phyloP scores from a whole-genome alignment of 2,329 filamentous ascomycete genomes.

The Apiospora malaysiana region DNA sequence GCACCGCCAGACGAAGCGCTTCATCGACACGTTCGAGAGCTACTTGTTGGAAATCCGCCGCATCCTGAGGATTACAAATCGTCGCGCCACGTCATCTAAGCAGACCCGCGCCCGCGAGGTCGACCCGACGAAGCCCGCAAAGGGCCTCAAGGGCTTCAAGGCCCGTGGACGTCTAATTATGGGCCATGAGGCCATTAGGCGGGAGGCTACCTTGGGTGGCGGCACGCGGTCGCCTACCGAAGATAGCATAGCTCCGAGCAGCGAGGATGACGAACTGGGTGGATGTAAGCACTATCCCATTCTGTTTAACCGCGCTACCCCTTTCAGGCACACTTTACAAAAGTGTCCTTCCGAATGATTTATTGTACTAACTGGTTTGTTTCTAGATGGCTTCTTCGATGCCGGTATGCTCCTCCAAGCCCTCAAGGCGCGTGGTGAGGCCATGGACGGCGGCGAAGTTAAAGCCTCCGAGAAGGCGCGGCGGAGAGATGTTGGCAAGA shows the following conservation, averaged over 20 bases:
- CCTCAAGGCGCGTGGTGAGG: conserved; percentile 73
- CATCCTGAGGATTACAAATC: conserved; percentile 72
- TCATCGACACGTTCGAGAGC: conserved; percentile 86
- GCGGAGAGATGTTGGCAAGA: conserved; percentile 75
- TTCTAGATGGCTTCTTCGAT: conserved; percentile 92
- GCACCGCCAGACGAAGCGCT: conserved; percentile 89
- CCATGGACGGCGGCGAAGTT: conserved; percentile 55
- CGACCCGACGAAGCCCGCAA: conserved; percentile 46
- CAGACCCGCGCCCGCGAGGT: conserved; percentile 61
- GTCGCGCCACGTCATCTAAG: conserved; percentile 48
- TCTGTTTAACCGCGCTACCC: conserved; percentile 7
- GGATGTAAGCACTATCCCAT: conserved; percentile 72
- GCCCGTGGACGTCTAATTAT: conserved; percentile 76
- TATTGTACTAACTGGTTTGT: conserved; percentile 24
- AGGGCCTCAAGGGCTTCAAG: conserved; percentile 60
- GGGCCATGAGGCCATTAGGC: conserved; percentile 51
- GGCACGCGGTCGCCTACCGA: conserved; percentile 67
- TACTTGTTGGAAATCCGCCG: conserved; percentile 92
- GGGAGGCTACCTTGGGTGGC: conserved; percentile 44
- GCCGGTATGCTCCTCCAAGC: conserved; percentile 93
- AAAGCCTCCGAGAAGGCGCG: conserved; percentile 64
- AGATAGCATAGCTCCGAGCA: conserved; percentile 75
- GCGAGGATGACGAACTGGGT: conserved; percentile 82
- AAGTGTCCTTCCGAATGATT: conserved; percentile 15
- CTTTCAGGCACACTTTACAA: conserved; percentile 17